Percentiles rank a stretch among this genome's conserved stretches.
These are phyloP conservation scores for Oxytropis ochrocephala DNA, from an alignment of 306 rosid species.

Conservation along the genomic window DNA sequence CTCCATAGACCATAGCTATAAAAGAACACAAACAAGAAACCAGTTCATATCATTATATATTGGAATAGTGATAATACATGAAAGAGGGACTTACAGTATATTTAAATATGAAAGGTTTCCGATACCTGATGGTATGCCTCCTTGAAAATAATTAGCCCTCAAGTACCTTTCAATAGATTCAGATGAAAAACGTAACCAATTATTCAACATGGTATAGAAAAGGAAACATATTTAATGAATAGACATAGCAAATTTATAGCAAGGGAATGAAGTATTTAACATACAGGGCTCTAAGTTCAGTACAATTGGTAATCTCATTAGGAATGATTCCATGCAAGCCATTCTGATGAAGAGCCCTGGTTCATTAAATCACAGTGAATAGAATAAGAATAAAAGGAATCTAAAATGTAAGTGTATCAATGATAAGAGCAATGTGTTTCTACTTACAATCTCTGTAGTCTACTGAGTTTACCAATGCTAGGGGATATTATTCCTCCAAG, in stretches of 20 bases:
- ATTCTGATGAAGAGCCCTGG: constrained; percentile 94
- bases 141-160: constrained; percentile 91
- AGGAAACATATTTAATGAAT: not conserved
- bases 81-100: constrained; percentile 55
- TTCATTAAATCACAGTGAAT: constrained; percentile 15
- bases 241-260: not conserved
- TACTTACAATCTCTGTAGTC: constrained; percentile 88
- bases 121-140: constrained; percentile 79
- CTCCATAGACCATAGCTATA: not conserved
- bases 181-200: not conserved
- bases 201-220: not conserved
- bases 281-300: constrained; percentile 90
- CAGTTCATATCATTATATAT: not conserved
- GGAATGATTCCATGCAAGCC: constrained; percentile 90
- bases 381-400: not conserved
- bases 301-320: constrained; percentile 68
- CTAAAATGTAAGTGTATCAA: not conserved
- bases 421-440: not conserved
- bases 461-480: constrained; percentile 84
- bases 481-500: constrained; percentile 89
- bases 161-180: constrained; percentile 54
- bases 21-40: not conserved
- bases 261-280: constrained; percentile 15
- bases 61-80: not conserved
- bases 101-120: constrained; percentile 87